Evolutionary conservation across 306 rosid genomes (phyloP), one percentile per base, ranked within the genome.

Genomic region (Clitoria ternatea): DNA sequence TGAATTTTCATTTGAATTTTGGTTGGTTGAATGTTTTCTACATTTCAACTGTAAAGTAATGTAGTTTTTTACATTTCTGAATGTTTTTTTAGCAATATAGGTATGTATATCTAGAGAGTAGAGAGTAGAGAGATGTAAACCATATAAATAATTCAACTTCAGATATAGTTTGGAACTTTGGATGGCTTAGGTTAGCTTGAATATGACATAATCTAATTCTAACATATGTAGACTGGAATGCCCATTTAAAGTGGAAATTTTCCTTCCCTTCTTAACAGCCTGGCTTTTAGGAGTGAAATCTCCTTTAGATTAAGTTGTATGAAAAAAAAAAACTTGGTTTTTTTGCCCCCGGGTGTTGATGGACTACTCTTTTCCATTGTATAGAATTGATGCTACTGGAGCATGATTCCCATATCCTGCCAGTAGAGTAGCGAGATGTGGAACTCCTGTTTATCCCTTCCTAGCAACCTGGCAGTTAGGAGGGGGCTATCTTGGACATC

Each of bases 11-110:
- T 37, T 35, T 77, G 2, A 36, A 10, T 44, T n/a, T 27, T 61
- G 26, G 13, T 15, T 45, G 10, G 72, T 17, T 70, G 42, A 63
- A 52, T 68, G 70, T 55, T 55, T 52, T 59, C 60, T 39, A 27
- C 61, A 42, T 79, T 54, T 35, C 7, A 27, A 39, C 57, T 59
- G 5, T 61, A 44, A 64, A 62, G 3, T 26, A 30, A 29, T 9
- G 29, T 52, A 27, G 33, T 49, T 55, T 47, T 67, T 39, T 36
- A 10, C 27, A 19, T 26, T 73, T 65, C 42, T 52, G 60, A 62
- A 30, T 53, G 24, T 60, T 60, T 2, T 2, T 18, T 33, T 35
- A 61, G 55, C 22, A 32, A 33, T 52, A 39, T 55, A 32, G 17
- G 40, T 19, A 52, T 43, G 36, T 48, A 30, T 20, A 32, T 42